phyloP scores from a whole-genome alignment of 192 early-diverging fungal species.

The Backusella psychrophila region DNA sequence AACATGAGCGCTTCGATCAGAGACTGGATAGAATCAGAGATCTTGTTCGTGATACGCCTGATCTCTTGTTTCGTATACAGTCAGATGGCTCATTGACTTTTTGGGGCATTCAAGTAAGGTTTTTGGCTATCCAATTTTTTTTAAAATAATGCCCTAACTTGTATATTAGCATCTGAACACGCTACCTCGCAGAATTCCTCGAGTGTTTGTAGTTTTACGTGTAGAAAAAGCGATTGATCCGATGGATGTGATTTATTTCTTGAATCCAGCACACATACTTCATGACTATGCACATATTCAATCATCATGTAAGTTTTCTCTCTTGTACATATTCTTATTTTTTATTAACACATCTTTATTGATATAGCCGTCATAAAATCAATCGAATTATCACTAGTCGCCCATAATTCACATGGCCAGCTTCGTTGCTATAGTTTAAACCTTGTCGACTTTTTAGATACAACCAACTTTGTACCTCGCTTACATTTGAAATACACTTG shows the following conservation, averaged over 20 bases:
- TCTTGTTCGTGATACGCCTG: conserved; percentile 67
- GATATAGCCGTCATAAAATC: conserved; percentile 39
- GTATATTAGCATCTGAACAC: conserved; percentile 57
- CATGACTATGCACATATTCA: conserved; percentile 38
- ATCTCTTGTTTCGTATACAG: conserved; percentile 72
- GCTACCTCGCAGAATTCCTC: conserved; percentile 60
- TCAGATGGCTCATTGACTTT: conserved; percentile 69
- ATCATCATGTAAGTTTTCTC: conserved; percentile 33
- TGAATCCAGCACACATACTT: conserved; percentile 36
- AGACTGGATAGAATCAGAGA: conserved; percentile 53
- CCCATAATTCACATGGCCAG: conserved; percentile 56
- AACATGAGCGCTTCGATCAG: conserved; percentile 36
- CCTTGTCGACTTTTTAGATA: conserved; percentile 76
- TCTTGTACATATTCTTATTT: background rate
- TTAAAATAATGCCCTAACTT: background rate
- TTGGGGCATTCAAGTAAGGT: conserved; percentile 75
- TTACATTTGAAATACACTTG: conserved; percentile 62
- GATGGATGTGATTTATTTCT: conserved; percentile 58
- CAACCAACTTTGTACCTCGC: conserved; percentile 51
- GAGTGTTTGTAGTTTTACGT: conserved; percentile 65
- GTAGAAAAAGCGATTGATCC: conserved; percentile 53
- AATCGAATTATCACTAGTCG: conserved; percentile 61
- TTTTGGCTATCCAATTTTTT: background rate
- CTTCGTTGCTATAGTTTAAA: conserved; percentile 70
- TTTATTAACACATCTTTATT: background rate